A percentile compares a stretch with the other conserved stretches of the same genome.
These are phyloP conservation scores for Punica granatum DNA, from an alignment of 345 rosid genomes.

Conservation along the genomic window DNA sequence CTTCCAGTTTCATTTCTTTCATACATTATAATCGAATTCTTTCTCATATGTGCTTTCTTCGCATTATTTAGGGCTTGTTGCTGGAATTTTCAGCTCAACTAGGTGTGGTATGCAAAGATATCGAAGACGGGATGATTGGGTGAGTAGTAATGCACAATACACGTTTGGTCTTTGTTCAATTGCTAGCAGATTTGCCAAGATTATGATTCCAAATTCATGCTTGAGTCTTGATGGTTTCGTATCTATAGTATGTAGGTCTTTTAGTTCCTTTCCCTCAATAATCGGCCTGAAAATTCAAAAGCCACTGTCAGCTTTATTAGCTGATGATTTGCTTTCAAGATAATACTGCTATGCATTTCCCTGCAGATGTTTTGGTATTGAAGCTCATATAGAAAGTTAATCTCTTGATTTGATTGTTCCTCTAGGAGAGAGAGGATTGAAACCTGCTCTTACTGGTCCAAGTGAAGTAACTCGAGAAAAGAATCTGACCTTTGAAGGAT, in stretches of 20 bases:
- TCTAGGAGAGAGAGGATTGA: too few species aligned
- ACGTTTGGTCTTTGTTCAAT: not conserved
- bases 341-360: too few species aligned
- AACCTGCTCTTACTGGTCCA: too few species aligned
- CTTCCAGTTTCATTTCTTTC: not conserved
- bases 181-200: not conserved
- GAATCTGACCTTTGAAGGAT: too few species aligned
- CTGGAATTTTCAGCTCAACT: conserved; percentile 55
- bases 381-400: too few species aligned
- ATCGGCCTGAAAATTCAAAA: too few species aligned
- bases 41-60: not conserved
- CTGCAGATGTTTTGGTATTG: too few species aligned
- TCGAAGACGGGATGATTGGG: conserved; percentile 66
- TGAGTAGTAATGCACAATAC: conserved; percentile 25
- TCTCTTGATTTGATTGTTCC: too few species aligned
- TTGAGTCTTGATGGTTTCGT: not conserved
- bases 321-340: too few species aligned
- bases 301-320: too few species aligned
- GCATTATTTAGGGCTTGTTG: conserved; percentile 51
- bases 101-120: conserved; percentile 62
- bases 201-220: not conserved
- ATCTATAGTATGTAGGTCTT: not conserved
- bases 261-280: not conserved
- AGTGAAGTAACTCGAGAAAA: too few species aligned
- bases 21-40: not conserved